Conservation (phyloP, 2,329 filamentous ascomycete species). For the Pseudopithomyces maydicus region DNA sequence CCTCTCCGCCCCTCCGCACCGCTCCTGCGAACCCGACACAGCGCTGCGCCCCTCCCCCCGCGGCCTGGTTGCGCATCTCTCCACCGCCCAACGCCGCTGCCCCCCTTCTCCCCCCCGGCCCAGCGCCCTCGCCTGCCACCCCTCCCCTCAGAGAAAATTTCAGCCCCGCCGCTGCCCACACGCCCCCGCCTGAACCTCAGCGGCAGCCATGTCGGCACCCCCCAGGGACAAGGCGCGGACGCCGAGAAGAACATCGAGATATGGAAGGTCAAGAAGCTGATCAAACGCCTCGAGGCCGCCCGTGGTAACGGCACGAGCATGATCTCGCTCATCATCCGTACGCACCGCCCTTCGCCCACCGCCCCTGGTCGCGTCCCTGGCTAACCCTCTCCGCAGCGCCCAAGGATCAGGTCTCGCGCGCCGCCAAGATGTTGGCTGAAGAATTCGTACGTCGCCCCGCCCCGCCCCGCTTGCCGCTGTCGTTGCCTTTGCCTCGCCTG, state of each 20-base stretch:
- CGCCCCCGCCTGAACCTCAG: slow-evolving; percentile 8
- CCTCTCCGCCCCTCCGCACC: slow-evolving; percentile 5
- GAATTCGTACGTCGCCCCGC: slow-evolving; percentile 75
- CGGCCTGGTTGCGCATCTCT: slow-evolving; percentile 14
- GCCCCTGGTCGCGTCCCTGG: not conserved
- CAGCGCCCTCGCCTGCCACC: slow-evolving; percentile 12
- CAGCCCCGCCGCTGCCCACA: slow-evolving; percentile 11
- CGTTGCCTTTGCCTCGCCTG: not conserved
- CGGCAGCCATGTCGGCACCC: slow-evolving; percentile 19
- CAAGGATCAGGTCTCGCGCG: slow-evolving; percentile 96
- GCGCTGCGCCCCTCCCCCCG: slow-evolving; percentile 8
- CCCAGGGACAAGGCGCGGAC: slow-evolving; percentile 72
- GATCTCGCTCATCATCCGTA: slow-evolving; percentile 99
- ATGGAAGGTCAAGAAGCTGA: slow-evolving; percentile 99
- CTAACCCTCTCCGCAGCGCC: slow-evolving; percentile 65
- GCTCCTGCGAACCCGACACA: not conserved
- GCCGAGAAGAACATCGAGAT: slow-evolving; percentile 96
- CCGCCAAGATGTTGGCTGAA: slow-evolving; percentile 99
- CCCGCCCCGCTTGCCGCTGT: no score
- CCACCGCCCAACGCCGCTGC: slow-evolving; percentile 14
- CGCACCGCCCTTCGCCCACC: slow-evolving; percentile 42
- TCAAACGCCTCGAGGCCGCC: slow-evolving; percentile 96
- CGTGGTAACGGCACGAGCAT: slow-evolving; percentile 99
- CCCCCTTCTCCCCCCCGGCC: slow-evolving; percentile 15
- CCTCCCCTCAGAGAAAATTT: slow-evolving; percentile 22